These are phyloP conservation scores for Collybiopsis luxurians DNA, from an alignment of 768 basidiomycete genomes.

Conservation along the genomic window DNA sequence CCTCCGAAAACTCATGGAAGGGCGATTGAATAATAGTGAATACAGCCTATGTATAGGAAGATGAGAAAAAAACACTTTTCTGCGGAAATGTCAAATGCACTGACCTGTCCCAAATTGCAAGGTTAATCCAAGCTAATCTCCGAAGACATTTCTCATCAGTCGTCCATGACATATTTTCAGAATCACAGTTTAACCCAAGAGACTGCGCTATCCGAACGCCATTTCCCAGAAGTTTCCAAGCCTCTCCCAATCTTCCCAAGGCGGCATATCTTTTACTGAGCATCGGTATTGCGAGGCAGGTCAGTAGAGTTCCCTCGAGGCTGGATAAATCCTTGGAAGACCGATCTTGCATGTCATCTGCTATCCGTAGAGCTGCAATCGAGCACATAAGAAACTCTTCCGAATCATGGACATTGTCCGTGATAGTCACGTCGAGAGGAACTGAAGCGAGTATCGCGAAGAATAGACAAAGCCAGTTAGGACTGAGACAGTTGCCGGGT, in stretches of 20 bases:
- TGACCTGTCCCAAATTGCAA: conserved; percentile 42
- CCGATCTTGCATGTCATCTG: conserved; percentile 42
- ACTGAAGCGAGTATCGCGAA: conserved; percentile 46
- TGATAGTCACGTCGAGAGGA: conserved; percentile 14
- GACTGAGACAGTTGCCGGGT: conserved; percentile 39
- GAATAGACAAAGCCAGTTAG: conserved; percentile 49
- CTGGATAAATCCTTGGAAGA: conserved; percentile 33
- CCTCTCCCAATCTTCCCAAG: conserved; percentile 46
- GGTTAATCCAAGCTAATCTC: conserved; percentile 42
- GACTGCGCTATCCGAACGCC: conserved; percentile 38
- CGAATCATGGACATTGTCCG: conserved; percentile 7
- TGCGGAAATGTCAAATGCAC: conserved; percentile 1
- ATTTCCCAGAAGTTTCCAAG: conserved; percentile 44
- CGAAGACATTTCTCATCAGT: conserved; percentile 39
- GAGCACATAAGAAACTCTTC: conserved; percentile 39
- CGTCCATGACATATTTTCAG: conserved; percentile 41
- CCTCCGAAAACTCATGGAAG: not conserved
- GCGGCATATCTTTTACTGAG: conserved; percentile 44
- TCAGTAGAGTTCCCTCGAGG: conserved; percentile 44
- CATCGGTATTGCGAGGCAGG: conserved; percentile 44
- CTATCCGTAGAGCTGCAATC: conserved; percentile 42
- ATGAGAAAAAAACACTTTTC: not conserved
- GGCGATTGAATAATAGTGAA: not conserved
- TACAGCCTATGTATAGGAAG: not conserved
- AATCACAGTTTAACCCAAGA: conserved; percentile 43